Evolutionary conservation across 192 early-diverging fungal genomes (phyloP).

Genomic region (Cetraspora pellucida): DNA sequence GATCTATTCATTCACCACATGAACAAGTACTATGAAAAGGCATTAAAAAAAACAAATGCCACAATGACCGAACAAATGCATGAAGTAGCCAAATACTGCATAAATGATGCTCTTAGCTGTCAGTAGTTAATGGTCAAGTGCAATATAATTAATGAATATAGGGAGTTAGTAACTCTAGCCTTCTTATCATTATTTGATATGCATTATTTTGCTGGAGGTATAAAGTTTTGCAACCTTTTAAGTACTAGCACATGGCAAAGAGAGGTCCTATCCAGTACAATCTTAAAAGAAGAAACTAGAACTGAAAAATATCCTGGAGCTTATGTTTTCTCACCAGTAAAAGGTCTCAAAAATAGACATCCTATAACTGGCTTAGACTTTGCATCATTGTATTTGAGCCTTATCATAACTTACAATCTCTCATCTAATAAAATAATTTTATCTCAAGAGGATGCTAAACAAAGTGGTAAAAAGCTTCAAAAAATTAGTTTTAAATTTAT

Average conservation of each 20-base stretch:
- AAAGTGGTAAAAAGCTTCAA: constrained; percentile 19
- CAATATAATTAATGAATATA: constrained; percentile 18
- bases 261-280: constrained; percentile 2
- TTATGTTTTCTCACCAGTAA: constrained; percentile 2
- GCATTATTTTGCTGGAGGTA: constrained; percentile 15
- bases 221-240: constrained; percentile 19
- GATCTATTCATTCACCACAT: neutral
- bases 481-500: constrained; percentile 2
- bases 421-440: constrained; percentile 21
- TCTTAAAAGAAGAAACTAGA: neutral
- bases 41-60: neutral
- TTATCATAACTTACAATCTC: constrained; percentile 16
- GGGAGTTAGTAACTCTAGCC: constrained; percentile 5
- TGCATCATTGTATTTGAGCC: constrained; percentile 14
- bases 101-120: constrained; percentile 3
- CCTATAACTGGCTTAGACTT: constrained; percentile 21
- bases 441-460: neutral
- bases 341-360: constrained; percentile 17
- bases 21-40: neutral
- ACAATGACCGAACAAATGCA: constrained; percentile 3
- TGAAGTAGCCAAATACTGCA: constrained; percentile 21
- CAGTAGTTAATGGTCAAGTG: constrained; percentile 12
- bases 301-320: neutral
- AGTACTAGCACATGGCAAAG: neutral
- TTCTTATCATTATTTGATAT: constrained; percentile 3